phyloP scores from a whole-genome alignment of 2,329 filamentous ascomycete genomes.

The Macrophomina tecta region DNA sequence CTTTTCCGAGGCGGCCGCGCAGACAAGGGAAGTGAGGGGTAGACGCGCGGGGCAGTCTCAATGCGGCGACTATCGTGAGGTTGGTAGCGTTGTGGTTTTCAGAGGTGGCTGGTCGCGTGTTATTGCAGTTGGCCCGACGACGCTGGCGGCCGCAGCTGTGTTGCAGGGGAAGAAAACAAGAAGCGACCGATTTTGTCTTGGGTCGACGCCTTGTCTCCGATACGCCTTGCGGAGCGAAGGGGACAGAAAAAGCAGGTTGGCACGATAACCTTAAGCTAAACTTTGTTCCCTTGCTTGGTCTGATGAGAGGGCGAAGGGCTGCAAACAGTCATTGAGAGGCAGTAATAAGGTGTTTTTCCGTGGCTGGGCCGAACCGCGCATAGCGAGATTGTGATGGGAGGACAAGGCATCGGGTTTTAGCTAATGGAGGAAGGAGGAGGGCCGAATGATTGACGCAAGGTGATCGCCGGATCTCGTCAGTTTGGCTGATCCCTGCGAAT shows the following conservation, averaged over 20 bases:
- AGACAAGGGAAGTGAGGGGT: neutral
- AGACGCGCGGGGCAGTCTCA: neutral
- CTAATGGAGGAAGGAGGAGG: neutral
- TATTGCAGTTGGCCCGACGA: neutral
- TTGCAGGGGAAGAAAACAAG: too few relatives aligned
- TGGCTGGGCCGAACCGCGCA: constrained; percentile 21
- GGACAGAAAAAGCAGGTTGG: neutral
- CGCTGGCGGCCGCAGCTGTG: neutral
- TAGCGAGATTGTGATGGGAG: neutral
- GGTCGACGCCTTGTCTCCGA: too few relatives aligned
- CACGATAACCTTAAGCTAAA: neutral
- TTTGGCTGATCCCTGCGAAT: neutral
- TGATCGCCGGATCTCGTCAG: constrained; percentile 16
- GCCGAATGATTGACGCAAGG: constrained; percentile 8
- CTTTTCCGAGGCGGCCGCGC: too few relatives aligned
- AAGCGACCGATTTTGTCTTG: too few relatives aligned
- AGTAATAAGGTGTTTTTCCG: neutral
- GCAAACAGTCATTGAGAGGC: neutral
- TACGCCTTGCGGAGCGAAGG: too few relatives aligned
- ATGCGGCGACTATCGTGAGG: neutral
- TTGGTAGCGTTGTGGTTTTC: neutral
- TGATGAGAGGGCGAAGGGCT: neutral
- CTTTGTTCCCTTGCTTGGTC: neutral
- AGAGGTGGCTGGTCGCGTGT: neutral
- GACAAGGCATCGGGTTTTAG: neutral